These are phyloP conservation scores for Solanum appendiculatum DNA, from an alignment of 257 asterid genomes.

Conservation along the genomic window DNA sequence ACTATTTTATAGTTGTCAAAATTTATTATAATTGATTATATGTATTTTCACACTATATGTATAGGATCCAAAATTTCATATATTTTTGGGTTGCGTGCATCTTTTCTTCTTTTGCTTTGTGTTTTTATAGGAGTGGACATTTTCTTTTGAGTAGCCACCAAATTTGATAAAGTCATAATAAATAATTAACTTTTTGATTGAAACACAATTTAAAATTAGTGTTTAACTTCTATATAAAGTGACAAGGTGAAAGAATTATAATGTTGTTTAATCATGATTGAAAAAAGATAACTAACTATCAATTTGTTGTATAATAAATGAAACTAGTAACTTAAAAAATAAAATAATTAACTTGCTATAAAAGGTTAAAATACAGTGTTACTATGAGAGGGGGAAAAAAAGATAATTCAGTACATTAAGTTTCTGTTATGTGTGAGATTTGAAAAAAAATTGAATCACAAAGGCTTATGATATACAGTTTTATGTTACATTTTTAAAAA, in stretches of 20 bases:
- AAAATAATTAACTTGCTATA: background rate
- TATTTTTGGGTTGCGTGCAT: background rate
- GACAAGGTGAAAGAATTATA: too few relatives aligned
- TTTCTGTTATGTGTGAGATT: accelerated
- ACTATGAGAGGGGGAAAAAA: accelerated
- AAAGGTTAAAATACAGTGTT: background rate
- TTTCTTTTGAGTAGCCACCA: background rate
- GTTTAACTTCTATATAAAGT: too few relatives aligned
- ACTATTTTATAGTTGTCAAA: background rate
- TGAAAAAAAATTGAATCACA: accelerated
- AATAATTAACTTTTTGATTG: background rate
- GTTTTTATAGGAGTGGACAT: background rate
- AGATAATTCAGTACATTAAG: accelerated
- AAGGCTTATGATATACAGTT: accelerated
- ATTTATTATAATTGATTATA: background rate
- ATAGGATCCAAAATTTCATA: background rate
- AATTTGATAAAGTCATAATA: background rate
- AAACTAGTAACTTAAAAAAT: too few relatives aligned
- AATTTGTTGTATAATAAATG: background rate
- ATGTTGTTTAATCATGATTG: background rate
- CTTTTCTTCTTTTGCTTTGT: background rate
- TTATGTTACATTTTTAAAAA: accelerated
- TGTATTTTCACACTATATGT: background rate
- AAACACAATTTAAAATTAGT: background rate
- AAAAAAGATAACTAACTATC: too few relatives aligned